Evolutionary conservation across 305 asterid genomes (phyloP).

Genomic region (Fraxinus baroniana): DNA sequence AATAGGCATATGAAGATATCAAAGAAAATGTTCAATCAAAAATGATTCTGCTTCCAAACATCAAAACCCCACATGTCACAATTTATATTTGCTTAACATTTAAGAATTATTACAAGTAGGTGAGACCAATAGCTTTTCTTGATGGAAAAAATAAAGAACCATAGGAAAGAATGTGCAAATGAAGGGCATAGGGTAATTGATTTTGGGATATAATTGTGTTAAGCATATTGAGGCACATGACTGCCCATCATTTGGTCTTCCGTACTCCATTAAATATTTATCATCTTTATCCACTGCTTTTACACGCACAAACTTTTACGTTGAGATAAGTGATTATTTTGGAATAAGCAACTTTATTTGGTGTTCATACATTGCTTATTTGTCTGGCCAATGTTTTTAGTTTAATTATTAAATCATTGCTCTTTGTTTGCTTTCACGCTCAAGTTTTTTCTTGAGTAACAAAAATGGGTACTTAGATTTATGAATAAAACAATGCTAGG

Average conservation of each 20-base stretch:
- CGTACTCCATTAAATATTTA: no score
- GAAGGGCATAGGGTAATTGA: no score
- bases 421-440: background rate
- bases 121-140: slow-evolving; percentile 10
- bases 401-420: background rate
- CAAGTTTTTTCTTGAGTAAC: background rate
- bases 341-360: background rate
- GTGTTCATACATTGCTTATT: background rate
- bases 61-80: slow-evolving; percentile 12
- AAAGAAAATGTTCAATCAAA: no score
- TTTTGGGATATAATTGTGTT: no score
- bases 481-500: no score
- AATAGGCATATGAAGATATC: no score
- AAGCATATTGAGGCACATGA: no score
- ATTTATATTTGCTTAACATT: slow-evolving; percentile 9
- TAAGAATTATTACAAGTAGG: slow-evolving; percentile 26
- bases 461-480: background rate
- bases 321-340: background rate
- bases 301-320: no score
- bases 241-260: no score
- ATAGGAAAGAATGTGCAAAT: no score
- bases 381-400: background rate
- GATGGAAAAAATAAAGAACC: no score
- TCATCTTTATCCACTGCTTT: no score
- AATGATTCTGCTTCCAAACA: background rate